Conservation (phyloP, 371 early-diverging fungal genomes). For the Batrachochytrium dendrobatidis region DNA sequence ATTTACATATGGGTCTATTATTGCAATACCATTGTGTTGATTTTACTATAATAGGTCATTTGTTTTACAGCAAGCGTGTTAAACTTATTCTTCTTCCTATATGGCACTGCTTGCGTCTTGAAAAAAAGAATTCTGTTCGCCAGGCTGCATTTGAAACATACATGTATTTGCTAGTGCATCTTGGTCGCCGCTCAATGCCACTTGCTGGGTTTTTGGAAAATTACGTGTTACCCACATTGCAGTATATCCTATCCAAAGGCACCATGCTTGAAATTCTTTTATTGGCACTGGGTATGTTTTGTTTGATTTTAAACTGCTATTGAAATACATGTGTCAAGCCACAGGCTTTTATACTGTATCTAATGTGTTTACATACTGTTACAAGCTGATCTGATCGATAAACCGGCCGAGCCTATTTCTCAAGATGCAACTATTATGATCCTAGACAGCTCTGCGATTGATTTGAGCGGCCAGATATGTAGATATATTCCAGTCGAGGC, state of each 20-base stretch:
- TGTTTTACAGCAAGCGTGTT: constrained; percentile 10
- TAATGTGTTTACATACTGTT: no score
- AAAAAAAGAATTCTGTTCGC: constrained; percentile 6
- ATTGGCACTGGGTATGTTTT: no score
- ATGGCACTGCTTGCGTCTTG: constrained; percentile 9
- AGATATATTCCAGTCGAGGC: no score
- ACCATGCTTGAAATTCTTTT: background rate
- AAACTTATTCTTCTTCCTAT: constrained; percentile 11
- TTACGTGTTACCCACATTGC: background rate
- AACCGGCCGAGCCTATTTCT: no score
- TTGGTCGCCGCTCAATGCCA: constrained; percentile 1
- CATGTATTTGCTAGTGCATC: constrained; percentile 12
- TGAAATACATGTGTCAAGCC: no score
- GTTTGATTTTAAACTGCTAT: no score
- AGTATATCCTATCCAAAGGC: background rate
- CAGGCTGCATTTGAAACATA: constrained; percentile 6
- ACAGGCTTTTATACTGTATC: no score
- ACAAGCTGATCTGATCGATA: no score
- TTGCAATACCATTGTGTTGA: background rate
- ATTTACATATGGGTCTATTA: no score
- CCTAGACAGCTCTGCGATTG: no score
- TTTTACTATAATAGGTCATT: constrained; percentile 7
- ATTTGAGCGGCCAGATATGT: no score
- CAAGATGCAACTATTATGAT: no score
- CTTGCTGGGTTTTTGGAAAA: constrained; percentile 2